Evolutionary conservation across 1,284 basidiomycete species (phyloP).

Genomic region (Stereum hirsutum): DNA sequence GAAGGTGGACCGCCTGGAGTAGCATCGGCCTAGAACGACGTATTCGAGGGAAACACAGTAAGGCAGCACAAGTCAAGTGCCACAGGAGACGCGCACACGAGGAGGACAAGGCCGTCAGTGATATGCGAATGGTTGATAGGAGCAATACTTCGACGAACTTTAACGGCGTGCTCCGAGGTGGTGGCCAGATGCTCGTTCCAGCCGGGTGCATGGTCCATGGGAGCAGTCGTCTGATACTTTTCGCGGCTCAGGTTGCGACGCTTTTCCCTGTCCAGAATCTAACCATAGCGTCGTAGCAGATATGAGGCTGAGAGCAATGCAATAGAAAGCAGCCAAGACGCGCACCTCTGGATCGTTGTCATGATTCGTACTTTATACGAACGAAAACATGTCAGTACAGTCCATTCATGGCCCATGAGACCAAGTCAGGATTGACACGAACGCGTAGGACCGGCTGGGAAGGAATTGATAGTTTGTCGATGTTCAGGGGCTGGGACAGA

Average conservation of each 20-base stretch:
- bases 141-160: slow-evolving; percentile 30
- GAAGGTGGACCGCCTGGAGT: not conserved
- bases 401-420: not conserved
- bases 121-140: not conserved
- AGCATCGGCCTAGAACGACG: not conserved
- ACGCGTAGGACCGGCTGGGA: no score
- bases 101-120: not conserved
- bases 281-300: slow-evolving; percentile 1
- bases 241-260: slow-evolving; percentile 36
- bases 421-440: slow-evolving; percentile 10
- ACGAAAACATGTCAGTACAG: not conserved
- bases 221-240: slow-evolving; percentile 43
- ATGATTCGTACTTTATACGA: slow-evolving; percentile 46
- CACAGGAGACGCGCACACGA: slow-evolving; percentile 25
- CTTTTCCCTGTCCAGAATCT: slow-evolving; percentile 53
- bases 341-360: slow-evolving; percentile 51
- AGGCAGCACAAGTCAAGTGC: no score
- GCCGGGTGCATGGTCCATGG: slow-evolving; percentile 52
- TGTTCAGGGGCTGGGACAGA: not conserved
- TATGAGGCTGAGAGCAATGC: not conserved
- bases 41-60: no score
- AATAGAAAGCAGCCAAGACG: slow-evolving; percentile 2
- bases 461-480: not conserved
- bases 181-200: slow-evolving; percentile 70
- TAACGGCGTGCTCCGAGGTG: slow-evolving; percentile 59